These are phyloP conservation scores for Dactylellina leptospora DNA, from an alignment of 2,329 filamentous ascomycete genomes.

Conservation along the genomic window DNA sequence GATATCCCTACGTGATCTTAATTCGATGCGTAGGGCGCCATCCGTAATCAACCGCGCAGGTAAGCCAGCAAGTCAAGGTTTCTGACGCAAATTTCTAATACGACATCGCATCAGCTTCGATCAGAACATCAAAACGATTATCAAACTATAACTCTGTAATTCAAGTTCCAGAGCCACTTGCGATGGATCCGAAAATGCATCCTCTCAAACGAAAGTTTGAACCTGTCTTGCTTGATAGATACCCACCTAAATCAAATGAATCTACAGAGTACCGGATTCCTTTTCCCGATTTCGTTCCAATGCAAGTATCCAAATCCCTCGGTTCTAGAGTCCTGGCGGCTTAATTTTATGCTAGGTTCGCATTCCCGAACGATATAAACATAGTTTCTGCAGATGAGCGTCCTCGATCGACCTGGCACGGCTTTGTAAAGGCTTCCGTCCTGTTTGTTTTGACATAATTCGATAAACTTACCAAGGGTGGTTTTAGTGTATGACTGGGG, in stretches of 20 bases:
- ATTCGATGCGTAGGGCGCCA: conserved; percentile 87
- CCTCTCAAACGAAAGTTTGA: conserved; percentile 93
- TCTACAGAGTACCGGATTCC: conserved; percentile 80
- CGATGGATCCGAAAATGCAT: conserved; percentile 91
- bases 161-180: conserved; percentile 87
- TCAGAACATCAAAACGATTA: conserved; percentile 83
- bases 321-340: neutral
- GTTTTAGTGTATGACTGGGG: conserved; percentile 81
- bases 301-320: conserved; percentile 63
- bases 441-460: conserved; percentile 2
- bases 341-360: conserved; percentile 66
- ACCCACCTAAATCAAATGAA: conserved; percentile 83
- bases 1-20: conserved; percentile 94
- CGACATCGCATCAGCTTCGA: conserved; percentile 65
- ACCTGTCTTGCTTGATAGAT: conserved; percentile 92
- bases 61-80: conserved; percentile 68
- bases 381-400: conserved; percentile 95
- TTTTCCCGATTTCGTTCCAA: conserved; percentile 97
- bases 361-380: conserved; percentile 96
- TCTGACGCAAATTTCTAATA: no score
- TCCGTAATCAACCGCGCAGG: conserved; percentile 74
- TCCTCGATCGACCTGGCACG: conserved; percentile 97
- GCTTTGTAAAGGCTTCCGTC: conserved; percentile 67
- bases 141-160: conserved; percentile 99
- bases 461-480: conserved; percentile 31